These are phyloP conservation scores for Martensiomyces pterosporus DNA, from an alignment of 192 early-diverging fungal genomes.

Conservation along the genomic window DNA sequence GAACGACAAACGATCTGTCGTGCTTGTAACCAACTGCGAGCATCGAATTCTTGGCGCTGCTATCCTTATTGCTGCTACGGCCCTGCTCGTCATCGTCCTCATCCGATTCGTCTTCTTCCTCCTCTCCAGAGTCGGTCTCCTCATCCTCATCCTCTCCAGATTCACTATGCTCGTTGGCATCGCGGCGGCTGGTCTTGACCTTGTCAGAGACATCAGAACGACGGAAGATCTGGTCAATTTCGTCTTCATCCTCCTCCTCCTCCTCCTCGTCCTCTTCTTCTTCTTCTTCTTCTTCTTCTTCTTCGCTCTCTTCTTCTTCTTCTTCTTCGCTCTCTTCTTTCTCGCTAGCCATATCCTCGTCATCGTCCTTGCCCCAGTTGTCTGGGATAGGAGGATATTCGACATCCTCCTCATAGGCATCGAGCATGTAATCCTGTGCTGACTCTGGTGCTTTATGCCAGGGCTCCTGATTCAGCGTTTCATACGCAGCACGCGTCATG, in stretches of 20 bases:
- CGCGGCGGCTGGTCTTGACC: slow-evolving; percentile 26
- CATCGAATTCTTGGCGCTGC: slow-evolving; percentile 62
- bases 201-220: slow-evolving; percentile 12
- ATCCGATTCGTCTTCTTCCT: slow-evolving; percentile 27
- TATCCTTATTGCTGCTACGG: slow-evolving; percentile 2
- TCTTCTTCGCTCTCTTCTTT: slow-evolving; percentile 8
- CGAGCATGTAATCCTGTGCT: slow-evolving; percentile 72
- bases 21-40: slow-evolving; percentile 82
- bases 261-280: slow-evolving; percentile 24
- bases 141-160: slow-evolving; percentile 46
- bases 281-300: slow-evolving; percentile 10
- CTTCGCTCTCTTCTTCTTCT: slow-evolving; percentile 9
- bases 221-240: slow-evolving; percentile 21
- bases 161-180: slow-evolving; percentile 16
- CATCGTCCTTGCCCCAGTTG: slow-evolving; percentile 27
- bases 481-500: slow-evolving; percentile 73
- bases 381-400: slow-evolving; percentile 27
- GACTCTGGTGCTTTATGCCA: slow-evolving; percentile 62
- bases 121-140: slow-evolving; percentile 32
- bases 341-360: too few species aligned
- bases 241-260: slow-evolving; percentile 19
- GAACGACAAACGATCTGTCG: slow-evolving; percentile 86
- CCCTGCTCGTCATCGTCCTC: slow-evolving; percentile 6
- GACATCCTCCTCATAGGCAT: slow-evolving; percentile 70
- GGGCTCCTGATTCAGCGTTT: slow-evolving; percentile 58